These are phyloP conservation scores for Backusella macrospora DNA, from an alignment of 192 early-diverging fungal genomes.

Conservation along the genomic window DNA sequence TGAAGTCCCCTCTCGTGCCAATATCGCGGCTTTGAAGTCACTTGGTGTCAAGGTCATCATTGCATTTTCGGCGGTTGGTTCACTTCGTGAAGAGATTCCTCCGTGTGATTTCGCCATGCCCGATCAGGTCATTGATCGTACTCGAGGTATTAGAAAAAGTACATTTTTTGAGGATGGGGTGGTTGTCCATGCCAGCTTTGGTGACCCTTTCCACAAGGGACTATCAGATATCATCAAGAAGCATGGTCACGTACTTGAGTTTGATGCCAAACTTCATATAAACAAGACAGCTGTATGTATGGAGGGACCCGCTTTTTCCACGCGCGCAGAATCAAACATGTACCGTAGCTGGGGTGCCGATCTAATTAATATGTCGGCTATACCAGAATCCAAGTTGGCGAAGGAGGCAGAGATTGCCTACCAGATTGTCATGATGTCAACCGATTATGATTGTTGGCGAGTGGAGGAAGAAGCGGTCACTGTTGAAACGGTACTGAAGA, in stretches of 20 bases:
- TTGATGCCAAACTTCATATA: constrained; percentile 58
- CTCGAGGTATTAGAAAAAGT: constrained; percentile 88
- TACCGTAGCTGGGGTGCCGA: constrained; percentile 93
- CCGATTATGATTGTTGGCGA: constrained; percentile 96
- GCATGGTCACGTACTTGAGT: constrained; percentile 45
- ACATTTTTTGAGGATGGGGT: constrained; percentile 96
- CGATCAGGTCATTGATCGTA: constrained; percentile 95
- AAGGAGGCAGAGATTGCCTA: constrained; percentile 98
- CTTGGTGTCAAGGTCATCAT: constrained; percentile 91
- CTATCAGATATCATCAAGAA: constrained; percentile 73
- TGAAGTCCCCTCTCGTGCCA: constrained; percentile 92
- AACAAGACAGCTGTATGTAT: constrained; percentile 93
- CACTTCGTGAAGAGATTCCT: constrained; percentile 89
- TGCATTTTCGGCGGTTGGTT: constrained; percentile 98
- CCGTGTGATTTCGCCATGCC: constrained; percentile 96
- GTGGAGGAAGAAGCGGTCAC: constrained; percentile 81
- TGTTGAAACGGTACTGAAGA: constrained; percentile 83
- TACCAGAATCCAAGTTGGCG: constrained; percentile 98
- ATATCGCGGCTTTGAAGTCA: constrained; percentile 97
- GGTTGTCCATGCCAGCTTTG: constrained; percentile 90
- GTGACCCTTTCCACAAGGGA: constrained; percentile 85
- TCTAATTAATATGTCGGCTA: constrained; percentile 96
- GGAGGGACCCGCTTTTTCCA: constrained; percentile 98
- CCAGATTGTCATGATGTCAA: constrained; percentile 98
- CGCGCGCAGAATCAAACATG: constrained; percentile 94